These are phyloP conservation scores for Scorias spongiosa DNA, from an alignment of 2,329 filamentous ascomycete genomes.

Conservation along the genomic window DNA sequence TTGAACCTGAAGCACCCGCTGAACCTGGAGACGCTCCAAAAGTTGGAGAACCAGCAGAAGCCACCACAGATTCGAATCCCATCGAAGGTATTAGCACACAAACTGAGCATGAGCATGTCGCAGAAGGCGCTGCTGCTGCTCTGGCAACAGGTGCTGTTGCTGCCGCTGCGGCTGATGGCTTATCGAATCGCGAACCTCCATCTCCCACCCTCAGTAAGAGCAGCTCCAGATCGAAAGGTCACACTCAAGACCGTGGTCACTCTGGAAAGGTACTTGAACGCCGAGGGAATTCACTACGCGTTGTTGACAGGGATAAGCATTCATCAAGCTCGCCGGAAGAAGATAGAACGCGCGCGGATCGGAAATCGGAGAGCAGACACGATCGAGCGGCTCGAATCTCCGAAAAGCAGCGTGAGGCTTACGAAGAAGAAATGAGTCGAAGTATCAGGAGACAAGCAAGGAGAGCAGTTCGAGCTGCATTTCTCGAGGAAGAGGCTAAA, in stretches of 20 bases:
- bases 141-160: neutral
- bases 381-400: neutral
- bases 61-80: neutral
- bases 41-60: neutral
- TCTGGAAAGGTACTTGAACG: neutral
- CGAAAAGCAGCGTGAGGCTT: neutral
- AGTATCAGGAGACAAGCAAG: neutral
- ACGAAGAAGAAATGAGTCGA: neutral
- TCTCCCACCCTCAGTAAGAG: neutral
- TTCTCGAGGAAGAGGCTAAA: neutral
- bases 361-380: neutral
- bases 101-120: neutral
- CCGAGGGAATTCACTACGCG: neutral
- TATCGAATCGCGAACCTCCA: neutral
- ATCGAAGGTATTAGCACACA: neutral
- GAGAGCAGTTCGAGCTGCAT: neutral
- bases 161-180: neutral
- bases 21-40: neutral
- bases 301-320: neutral
- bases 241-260: neutral
- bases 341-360: neutral
- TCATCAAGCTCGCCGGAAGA: neutral
- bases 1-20: too few relatives aligned
- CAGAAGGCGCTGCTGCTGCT: neutral
- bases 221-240: neutral